These are phyloP conservation scores for Eimeria brunetti DNA, from an alignment of 169 alveolate species.

Conservation along the genomic window DNA sequence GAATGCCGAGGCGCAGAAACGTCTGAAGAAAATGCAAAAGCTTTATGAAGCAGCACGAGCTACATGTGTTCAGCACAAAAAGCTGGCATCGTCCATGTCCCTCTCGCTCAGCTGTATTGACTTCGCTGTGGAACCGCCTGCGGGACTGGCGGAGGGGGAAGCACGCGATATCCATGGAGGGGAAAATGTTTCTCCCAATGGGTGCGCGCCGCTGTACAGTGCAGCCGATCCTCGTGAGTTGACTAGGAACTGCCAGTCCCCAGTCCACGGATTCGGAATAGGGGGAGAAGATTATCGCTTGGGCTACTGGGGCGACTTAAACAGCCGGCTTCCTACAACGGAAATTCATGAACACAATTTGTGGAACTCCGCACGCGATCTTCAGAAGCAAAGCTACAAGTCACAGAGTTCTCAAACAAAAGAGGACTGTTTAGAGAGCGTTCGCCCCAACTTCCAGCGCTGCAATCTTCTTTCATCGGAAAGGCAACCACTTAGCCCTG, in stretches of 20 bases:
- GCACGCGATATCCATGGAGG: not conserved
- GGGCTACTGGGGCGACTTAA: not conserved
- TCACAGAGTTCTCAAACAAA: not conserved
- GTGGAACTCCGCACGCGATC: not conserved
- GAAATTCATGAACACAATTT: not conserved
- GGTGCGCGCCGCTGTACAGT: not conserved
- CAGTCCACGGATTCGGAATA: not conserved
- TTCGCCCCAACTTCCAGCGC: not conserved
- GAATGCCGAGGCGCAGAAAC: constrained; percentile 40
- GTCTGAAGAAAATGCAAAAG: constrained; percentile 36
- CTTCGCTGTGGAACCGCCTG: constrained; percentile 37
- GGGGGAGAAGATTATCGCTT: not conserved
- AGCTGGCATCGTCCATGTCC: constrained; percentile 46
- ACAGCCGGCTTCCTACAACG: not conserved
- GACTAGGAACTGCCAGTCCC: not conserved
- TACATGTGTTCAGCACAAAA: constrained; percentile 24
- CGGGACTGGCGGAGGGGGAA: not conserved
- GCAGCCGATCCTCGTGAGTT: not conserved
- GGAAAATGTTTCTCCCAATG: constrained; percentile 1
- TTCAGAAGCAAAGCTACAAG: not conserved
- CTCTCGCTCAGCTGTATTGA: constrained; percentile 21
- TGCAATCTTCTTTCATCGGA: not conserved
- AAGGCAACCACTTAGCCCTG: not conserved
- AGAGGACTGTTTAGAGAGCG: not conserved
- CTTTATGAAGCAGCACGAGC: constrained; percentile 61